Evolutionary conservation across 1,139 yeast genomes (phyloP).

Genomic region (Debaryomyces subglobosus): DNA sequence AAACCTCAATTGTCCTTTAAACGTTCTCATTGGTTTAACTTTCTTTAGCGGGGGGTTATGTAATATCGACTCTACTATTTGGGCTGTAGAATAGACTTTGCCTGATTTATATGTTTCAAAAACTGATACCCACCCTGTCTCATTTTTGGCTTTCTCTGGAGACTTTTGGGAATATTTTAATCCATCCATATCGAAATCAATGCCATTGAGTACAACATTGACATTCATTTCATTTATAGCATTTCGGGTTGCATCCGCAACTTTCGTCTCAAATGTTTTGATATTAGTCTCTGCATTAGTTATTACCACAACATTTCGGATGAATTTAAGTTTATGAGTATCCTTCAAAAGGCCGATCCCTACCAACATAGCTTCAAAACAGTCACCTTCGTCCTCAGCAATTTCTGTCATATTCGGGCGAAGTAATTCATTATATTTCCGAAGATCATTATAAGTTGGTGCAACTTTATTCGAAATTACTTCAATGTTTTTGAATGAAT

Average conservation of each 20-base stretch:
- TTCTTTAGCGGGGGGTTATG: slow-evolving; percentile 33
- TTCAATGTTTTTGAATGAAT: slow-evolving; percentile 29
- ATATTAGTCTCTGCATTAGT: slow-evolving; percentile 37
- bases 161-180: background rate
- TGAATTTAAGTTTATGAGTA: slow-evolving; percentile 32
- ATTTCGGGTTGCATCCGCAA: slow-evolving; percentile 19
- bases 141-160: slow-evolving; percentile 11
- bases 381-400: slow-evolving; percentile 24
- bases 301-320: slow-evolving; percentile 47
- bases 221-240: slow-evolving; percentile 26
- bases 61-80: slow-evolving; percentile 17
- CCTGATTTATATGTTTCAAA: slow-evolving; percentile 11
- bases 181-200: slow-evolving; percentile 28
- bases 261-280: slow-evolving; percentile 16
- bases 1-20: slow-evolving; percentile 41
- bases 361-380: slow-evolving; percentile 29
- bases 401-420: slow-evolving; percentile 10
- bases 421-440: slow-evolving; percentile 15
- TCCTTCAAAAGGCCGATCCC: slow-evolving; percentile 35
- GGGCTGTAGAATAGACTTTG: slow-evolving; percentile 17
- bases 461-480: slow-evolving; percentile 26
- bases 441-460: slow-evolving; percentile 27
- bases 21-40: slow-evolving; percentile 40
- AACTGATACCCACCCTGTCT: slow-evolving; percentile 17
- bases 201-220: slow-evolving; percentile 31